Conservation (phyloP, 73 alveolate species). For the Blepharisma stoltei region DNA sequence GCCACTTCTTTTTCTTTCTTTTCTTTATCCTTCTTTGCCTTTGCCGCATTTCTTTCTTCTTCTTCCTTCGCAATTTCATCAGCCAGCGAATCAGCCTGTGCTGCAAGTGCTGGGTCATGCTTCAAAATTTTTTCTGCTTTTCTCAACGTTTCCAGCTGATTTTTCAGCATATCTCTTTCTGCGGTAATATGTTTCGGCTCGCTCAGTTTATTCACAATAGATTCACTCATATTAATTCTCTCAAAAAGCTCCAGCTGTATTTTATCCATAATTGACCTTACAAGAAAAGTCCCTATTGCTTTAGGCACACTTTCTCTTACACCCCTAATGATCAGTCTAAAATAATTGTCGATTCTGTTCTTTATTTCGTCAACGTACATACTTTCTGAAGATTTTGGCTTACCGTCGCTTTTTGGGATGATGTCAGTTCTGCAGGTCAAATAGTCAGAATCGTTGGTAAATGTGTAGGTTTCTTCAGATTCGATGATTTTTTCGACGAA, state of each 20-base stretch:
- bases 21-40: no score
- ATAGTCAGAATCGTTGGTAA: slow-evolving; percentile 90
- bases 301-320: slow-evolving; percentile 87
- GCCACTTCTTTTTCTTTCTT: no score
- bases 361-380: slow-evolving; percentile 78
- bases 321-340: slow-evolving; percentile 75
- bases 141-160: no score
- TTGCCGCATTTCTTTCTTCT: no score
- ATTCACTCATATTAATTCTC: no score
- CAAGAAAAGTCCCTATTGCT: slow-evolving; percentile 88
- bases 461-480: slow-evolving; percentile 84
- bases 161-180: no score
- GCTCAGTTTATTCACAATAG: no score
- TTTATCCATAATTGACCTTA: slow-evolving; percentile 62
- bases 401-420: background rate
- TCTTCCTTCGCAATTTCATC: no score
- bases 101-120: no score
- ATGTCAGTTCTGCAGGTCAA: slow-evolving; percentile 42
- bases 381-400: slow-evolving; percentile 58
- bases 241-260: no score
- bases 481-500: slow-evolving; percentile 76
- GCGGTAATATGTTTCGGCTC: no score
- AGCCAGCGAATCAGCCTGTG: no score
- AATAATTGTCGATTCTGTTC: slow-evolving; percentile 76
- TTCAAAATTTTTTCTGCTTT: slow-evolving; percentile 47